Percentiles rank a stretch among this genome's conserved stretches.
phyloP scores from a whole-genome alignment of 2,329 filamentous ascomycete genomes.

The Cladosporium sp. region DNA sequence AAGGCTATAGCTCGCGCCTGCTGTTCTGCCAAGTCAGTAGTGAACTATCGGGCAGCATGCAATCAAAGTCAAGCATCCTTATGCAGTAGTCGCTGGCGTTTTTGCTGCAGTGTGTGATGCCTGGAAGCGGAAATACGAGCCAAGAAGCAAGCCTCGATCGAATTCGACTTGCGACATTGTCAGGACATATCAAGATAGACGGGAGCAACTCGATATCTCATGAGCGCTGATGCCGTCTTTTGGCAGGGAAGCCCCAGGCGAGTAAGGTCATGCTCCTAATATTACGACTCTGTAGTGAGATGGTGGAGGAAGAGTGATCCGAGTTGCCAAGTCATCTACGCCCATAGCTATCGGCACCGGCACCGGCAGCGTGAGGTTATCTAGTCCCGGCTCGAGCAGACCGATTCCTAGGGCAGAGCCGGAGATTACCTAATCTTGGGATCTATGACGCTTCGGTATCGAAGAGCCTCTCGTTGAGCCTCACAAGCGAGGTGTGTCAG shows the following conservation, averaged over 20 bases:
- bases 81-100: too few species aligned
- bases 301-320: background rate
- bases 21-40: background rate
- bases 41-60: background rate
- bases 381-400: background rate
- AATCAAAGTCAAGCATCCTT: too few species aligned
- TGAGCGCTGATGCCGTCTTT: background rate
- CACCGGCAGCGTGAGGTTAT: background rate
- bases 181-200: background rate
- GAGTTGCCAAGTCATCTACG: background rate
- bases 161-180: background rate
- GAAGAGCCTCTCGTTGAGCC: background rate
- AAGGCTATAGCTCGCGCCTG: background rate
- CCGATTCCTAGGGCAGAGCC: background rate
- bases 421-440: background rate
- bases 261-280: background rate
- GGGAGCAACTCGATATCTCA: background rate
- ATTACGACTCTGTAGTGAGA: background rate
- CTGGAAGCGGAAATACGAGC: background rate
- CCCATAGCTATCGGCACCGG: background rate
- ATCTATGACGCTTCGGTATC: background rate
- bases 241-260: background rate
- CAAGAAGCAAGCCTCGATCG: background rate
- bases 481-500: background rate
- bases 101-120: background rate